Base-by-base conservation (phyloP, 2,329 filamentous ascomycete species). In the Trichophyton verrucosum region DNA sequence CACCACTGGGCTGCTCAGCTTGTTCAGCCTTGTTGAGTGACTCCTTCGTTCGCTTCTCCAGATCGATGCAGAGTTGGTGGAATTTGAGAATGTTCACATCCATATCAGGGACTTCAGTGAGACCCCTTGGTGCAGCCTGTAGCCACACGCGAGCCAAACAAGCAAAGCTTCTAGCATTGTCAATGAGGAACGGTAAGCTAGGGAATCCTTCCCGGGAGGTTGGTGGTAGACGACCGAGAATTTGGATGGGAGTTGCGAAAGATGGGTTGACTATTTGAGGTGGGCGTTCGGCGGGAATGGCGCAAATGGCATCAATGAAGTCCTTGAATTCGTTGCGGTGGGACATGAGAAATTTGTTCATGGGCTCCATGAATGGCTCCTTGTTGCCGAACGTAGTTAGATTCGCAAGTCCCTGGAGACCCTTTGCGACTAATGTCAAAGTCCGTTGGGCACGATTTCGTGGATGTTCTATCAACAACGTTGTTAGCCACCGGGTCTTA, bases 331-430 rank as follows among this genome's bases (percentile, higher is more conserved):
- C 83, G 67, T 86, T 81, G 20, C 91, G 84, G 68, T 95, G 86
- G 1, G 83, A 79, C 7, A 80, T 81, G 55, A 97, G 77, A 68
- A 96, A 96, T 49, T 82, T 83, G 70, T 96, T 97, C 92, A 97
- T 97, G 0, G 91, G 91, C 75, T 96, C 91, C 91, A 97, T 96
- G 90, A 91, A 97, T n/a, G 87, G 85, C 73, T 97, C 92, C 71
- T 96, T 95, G 70, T 88, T 91, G 46, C 92, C 92, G 70, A 96
- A 96, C 0, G 85, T 90, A 1, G 89, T 89, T 74, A 96, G 81
- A 71, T 96, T 96, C 17, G 91, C 90, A 62, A 97, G 80, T 15
- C 90, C 91, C 74, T 96, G 91, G 7, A 97, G 78, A 1, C 88
- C 89, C 74, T 97, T 97, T 24, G 92, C 90, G 62, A 97, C 91